Base-by-base conservation (phyloP, 129 eudicot species). In the Flaveria robusta region DNA sequence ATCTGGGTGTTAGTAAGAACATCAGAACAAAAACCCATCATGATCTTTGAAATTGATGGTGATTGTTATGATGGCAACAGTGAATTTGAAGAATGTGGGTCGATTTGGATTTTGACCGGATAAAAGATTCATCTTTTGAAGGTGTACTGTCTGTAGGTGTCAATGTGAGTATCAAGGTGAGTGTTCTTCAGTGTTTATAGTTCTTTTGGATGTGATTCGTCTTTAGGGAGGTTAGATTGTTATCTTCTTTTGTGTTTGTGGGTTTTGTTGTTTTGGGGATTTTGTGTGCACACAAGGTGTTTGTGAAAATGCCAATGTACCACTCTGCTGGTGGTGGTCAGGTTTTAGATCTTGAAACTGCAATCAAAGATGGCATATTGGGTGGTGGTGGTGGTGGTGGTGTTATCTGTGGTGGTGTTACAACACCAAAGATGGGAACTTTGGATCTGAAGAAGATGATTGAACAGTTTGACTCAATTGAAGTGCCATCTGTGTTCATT, bases 281-380 rank as follows among this genome's bases (percentile, higher is more conserved):
- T 58, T 14, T 58, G 0, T 6, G 65, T 58, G 65, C 65, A 58
- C 65, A 58, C 16, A 0, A 58, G 13, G 65, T 58, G 19, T 59
- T 59, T 59, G 39, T 59, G 18, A 5, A 59, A 59, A 59, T 59
- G 66, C 66, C 66, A 24, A 59, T 59, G 66, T 59, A 26, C 39
- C 31, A 58, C 34, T 31, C 24, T 55, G 22, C 63, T 1, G 4
- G n/a, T 11, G 34, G 65, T 58, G 65, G 65, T 15, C 65, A 23
- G 65, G 65, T 58, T 10, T 23, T 58, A 14, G 65, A 58, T 58
- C 34, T 58, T 20, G 65, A 58, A 11, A 58, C 65, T 2, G 65
- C 65, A 1, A 37, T 58, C 5, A 58, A 58, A 58, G 65, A 58
- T 58, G 65, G 65, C 16, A 58, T 58, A 3, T 58, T 58, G 34